These are phyloP conservation scores for Diphasiastrum complanatum DNA, from an alignment of 83 land plant species.

Conservation along the genomic window DNA sequence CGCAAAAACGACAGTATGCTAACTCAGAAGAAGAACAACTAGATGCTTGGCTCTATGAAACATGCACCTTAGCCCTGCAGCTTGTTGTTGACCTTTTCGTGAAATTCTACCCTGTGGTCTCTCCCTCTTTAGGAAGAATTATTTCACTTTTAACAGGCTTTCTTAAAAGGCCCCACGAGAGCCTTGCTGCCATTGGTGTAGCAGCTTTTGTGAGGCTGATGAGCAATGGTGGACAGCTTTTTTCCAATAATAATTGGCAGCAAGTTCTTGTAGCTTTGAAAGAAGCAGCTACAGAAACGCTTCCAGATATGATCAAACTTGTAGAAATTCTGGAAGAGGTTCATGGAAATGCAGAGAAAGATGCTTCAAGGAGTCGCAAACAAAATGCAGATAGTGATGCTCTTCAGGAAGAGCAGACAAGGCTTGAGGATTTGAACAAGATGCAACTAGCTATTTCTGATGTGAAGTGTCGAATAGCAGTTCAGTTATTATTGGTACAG, in stretches of 20 bases:
- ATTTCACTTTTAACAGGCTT: slow-evolving; percentile 69
- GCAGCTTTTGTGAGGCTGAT: slow-evolving; percentile 96
- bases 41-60: slow-evolving; percentile 99
- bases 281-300: slow-evolving; percentile 78
- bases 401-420: slow-evolving; percentile 43
- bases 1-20: slow-evolving; percentile 35
- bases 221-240: slow-evolving; percentile 81
- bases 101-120: slow-evolving; percentile 80
- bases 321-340: slow-evolving; percentile 24
- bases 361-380: slow-evolving; percentile 18
- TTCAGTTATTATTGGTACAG: slow-evolving; percentile 90
- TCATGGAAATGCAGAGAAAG: slow-evolving; percentile 6
- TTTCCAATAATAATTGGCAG: slow-evolving; percentile 84
- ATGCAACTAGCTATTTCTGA: slow-evolving; percentile 62
- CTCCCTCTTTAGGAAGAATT: slow-evolving; percentile 71
- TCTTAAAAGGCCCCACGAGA: slow-evolving; percentile 91
- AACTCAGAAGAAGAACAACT: slow-evolving; percentile 43
- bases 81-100: slow-evolving; percentile 96
- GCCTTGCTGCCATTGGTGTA: slow-evolving; percentile 97
- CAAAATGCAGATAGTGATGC: no score
- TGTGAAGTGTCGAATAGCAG: slow-evolving; percentile 84
- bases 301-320: slow-evolving; percentile 66
- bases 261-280: slow-evolving; percentile 70
- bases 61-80: slow-evolving; percentile 93
- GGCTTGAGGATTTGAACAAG: slow-evolving; percentile 26